phyloP scores from a whole-genome alignment of 164 flowering plant genomes.

The Stephania japonica region DNA sequence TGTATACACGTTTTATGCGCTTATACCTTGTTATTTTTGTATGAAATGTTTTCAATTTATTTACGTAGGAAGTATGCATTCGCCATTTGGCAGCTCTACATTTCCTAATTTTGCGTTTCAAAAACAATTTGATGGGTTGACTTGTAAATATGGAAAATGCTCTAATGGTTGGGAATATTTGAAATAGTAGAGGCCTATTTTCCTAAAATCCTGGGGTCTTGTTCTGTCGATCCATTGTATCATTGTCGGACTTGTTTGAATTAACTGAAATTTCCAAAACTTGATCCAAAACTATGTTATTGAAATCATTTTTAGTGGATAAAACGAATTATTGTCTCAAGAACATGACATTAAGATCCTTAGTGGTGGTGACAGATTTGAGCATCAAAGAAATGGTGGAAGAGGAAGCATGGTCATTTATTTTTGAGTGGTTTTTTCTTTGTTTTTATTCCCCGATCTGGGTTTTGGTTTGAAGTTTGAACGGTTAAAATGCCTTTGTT shows the following conservation, averaged over 20 bases:
- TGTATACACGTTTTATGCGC: neutral
- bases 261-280: neutral
- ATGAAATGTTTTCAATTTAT: neutral
- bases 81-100: neutral
- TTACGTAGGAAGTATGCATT: neutral
- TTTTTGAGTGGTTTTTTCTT: neutral
- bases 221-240: neutral
- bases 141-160: neutral
- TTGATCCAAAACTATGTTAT: neutral
- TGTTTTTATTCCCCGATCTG: neutral
- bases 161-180: neutral
- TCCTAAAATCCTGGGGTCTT: neutral
- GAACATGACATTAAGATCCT: neutral
- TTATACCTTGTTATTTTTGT: neutral
- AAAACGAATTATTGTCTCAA: neutral
- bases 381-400: neutral
- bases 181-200: neutral
- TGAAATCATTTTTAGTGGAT: neutral
- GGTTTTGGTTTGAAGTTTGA: neutral
- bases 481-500: constrained; percentile 5
- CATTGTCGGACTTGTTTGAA: neutral
- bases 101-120: neutral
- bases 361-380: neutral
- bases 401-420: neutral
- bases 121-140: neutral